Percentiles rank a stretch among this genome's conserved stretches.
phyloP scores from a whole-genome alignment of 371 early-diverging fungal genomes.

The Mucor irregularis region DNA sequence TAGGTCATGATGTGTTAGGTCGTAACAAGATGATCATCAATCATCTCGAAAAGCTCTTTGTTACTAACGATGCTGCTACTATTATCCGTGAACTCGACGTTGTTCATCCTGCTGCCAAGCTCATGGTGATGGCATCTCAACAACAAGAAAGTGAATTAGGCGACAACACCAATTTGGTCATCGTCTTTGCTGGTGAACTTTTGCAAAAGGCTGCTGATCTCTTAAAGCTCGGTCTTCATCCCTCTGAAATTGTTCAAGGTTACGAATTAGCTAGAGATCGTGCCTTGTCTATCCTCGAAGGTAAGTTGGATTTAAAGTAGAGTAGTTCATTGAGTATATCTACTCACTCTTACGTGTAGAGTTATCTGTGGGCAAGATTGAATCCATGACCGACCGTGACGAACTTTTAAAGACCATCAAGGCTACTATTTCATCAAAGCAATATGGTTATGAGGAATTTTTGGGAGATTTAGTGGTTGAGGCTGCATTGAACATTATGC shows the following conservation, averaged over 20 bases:
- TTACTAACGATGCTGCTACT: slow-evolving; percentile 99
- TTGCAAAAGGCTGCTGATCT: slow-evolving; percentile 92
- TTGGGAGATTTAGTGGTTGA: slow-evolving; percentile 81
- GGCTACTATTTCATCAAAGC: slow-evolving; percentile 87
- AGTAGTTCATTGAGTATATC: not conserved
- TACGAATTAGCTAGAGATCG: slow-evolving; percentile 89
- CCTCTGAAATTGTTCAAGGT: slow-evolving; percentile 94
- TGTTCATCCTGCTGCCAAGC: slow-evolving; percentile 98
- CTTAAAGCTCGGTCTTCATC: slow-evolving; percentile 92
- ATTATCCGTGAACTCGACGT: slow-evolving; percentile 98
- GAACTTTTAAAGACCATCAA: slow-evolving; percentile 76
- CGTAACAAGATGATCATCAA: slow-evolving; percentile 99
- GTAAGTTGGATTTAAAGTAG: slow-evolving; percentile 37
- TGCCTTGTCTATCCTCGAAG: slow-evolving; percentile 80
- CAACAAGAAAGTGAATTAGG: slow-evolving; percentile 99
- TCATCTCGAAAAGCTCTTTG: slow-evolving; percentile 96
- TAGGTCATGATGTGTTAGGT: no score
- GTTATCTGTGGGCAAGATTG: slow-evolving; percentile 68
- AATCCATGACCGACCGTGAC: slow-evolving; percentile 49
- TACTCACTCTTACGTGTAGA: slow-evolving; percentile 34
- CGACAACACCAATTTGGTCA: slow-evolving; percentile 95
- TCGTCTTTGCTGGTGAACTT: slow-evolving; percentile 93
- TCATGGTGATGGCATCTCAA: slow-evolving; percentile 97
- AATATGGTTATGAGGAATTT: slow-evolving; percentile 93
- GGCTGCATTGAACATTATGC: slow-evolving; percentile 90